Base-by-base conservation (phyloP, 2,329 filamentous ascomycete species). In the Mollisia scopiformis region DNA sequence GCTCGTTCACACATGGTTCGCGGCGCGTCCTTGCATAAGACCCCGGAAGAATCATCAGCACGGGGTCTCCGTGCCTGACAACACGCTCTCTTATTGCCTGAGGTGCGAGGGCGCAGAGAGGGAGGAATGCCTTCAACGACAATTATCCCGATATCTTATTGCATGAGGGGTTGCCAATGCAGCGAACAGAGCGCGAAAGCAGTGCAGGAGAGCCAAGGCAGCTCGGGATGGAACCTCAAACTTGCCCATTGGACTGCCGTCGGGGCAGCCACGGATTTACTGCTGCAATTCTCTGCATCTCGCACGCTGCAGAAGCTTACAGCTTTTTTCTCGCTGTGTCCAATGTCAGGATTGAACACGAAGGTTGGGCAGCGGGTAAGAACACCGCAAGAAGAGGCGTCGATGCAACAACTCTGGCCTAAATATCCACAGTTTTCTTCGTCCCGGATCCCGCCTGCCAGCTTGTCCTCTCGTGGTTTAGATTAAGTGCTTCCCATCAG, bases 21-120 rank as follows among this genome's bases (percentile, higher is more conserved):
- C 49, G 30, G 49, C 49, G 49, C 49, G 49, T 51, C 49, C 49
- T 51, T 51, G 49, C 49, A 51, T 43, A 4, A 43, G 6, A 19
- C 39, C 39, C 39, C 23, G 39, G 39, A 3, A 23, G 11, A n/a
- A n/a, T n/a, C 21, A 25, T 47, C 23, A 47, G 43, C 43, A 47
- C 23, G 23, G 43, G 11, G 41, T 10, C 25, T 25, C 43, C 23
- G 43, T 28, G 25, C 43, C 21, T 28, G 23, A 47, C 25, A 25
- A 27, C 19, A 47, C 31, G 11, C 16, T 10, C 11, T 35, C 16
- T 35, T 35, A 35, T 35, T 25, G 43, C 43, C 43, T 47, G 25
- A 47, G 43, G 25, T 27, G 43, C 21, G 23, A 47, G 43, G 39
- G n/a, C n/a, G n/a, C n/a, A n/a, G n/a, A 10, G 31, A 35, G 16